A percentile compares a stretch with the other conserved stretches of the same genome.
These are phyloP conservation scores for Vaccinium corymbosum DNA, from an alignment of 148 eudicot genomes.

Conservation along the genomic window DNA sequence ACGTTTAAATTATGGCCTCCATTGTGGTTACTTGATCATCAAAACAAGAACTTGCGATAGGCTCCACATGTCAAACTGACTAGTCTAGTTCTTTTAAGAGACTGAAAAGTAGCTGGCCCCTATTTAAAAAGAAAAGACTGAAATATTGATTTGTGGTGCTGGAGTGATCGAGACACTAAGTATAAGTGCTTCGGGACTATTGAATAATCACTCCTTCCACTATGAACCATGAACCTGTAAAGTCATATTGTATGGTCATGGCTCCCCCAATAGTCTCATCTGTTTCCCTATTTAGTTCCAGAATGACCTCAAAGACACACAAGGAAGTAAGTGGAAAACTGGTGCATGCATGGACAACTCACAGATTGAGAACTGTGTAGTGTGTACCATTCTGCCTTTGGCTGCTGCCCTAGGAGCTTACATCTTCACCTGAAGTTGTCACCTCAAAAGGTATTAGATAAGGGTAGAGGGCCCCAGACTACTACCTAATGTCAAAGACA, in stretches of 20 bases:
- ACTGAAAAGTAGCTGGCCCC: too few species aligned
- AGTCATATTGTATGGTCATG: constrained; percentile 21
- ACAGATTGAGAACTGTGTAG: not conserved
- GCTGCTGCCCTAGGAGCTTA: not conserved
- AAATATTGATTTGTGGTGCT: too few species aligned
- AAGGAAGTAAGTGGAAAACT: constrained; percentile 7
- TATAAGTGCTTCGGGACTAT: too few species aligned
- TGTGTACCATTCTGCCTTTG: not conserved
- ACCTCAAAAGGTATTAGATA: not conserved
- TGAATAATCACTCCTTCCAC: too few species aligned
- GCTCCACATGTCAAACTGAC: too few species aligned
- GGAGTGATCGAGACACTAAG: too few species aligned
- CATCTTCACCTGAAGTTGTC: not conserved
- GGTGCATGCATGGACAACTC: not conserved
- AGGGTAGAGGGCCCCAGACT: not conserved
- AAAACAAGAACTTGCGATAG: too few species aligned
- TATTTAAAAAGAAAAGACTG: too few species aligned
- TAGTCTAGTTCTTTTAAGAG: too few species aligned
- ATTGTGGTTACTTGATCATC: too few species aligned
- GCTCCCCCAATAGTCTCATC: constrained; percentile 26
- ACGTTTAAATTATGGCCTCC: too few species aligned
- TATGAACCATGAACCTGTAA: constrained; percentile 11
- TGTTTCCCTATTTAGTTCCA: constrained; percentile 1
- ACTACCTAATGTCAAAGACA: not conserved
- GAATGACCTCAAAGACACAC: not conserved